Conservation (phyloP, 2,329 filamentous ascomycete genomes). For the Catunica adiposa region DNA sequence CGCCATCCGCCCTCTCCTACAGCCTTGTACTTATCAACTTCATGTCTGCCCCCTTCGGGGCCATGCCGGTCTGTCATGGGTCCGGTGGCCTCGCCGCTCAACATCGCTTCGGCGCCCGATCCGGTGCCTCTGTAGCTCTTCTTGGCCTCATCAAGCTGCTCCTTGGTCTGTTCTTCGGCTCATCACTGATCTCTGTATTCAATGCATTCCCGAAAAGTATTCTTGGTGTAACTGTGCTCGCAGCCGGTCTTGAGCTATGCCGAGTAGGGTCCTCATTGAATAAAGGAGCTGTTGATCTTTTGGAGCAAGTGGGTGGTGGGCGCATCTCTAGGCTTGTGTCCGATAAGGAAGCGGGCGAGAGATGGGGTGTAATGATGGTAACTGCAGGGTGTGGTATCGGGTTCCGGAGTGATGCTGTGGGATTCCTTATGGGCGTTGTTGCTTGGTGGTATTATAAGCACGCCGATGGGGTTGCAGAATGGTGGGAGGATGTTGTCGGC, state of each 20-base stretch:
- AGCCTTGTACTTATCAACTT: slow-evolving; percentile 78
- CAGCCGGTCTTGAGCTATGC: slow-evolving; percentile 72
- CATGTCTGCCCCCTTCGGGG: slow-evolving; percentile 74
- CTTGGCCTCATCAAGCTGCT: slow-evolving; percentile 61
- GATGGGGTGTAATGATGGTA: slow-evolving; percentile 82
- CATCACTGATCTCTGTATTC: slow-evolving; percentile 55
- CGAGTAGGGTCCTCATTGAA: slow-evolving; percentile 75
- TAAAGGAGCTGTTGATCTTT: slow-evolving; percentile 43
- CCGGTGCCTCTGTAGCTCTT: slow-evolving; percentile 66
- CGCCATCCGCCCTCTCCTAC: slow-evolving; percentile 59
- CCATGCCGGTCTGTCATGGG: slow-evolving; percentile 91
- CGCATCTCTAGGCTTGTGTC: slow-evolving; percentile 30
- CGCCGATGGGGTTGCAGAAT: slow-evolving; percentile 27
- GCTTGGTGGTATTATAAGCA: slow-evolving; percentile 55
- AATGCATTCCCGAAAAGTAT: slow-evolving; percentile 57
- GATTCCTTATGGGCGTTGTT: slow-evolving; percentile 65
- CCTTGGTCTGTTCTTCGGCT: slow-evolving; percentile 59
- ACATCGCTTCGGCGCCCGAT: slow-evolving; percentile 78
- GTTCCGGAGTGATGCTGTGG: slow-evolving; percentile 79
- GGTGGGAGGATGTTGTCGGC: slow-evolving; percentile 19
- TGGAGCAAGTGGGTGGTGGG: slow-evolving; percentile 17
- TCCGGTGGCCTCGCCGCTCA: slow-evolving; percentile 83
- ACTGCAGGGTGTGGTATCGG: slow-evolving; percentile 69
- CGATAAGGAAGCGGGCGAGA: slow-evolving; percentile 52
- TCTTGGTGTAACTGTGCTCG: slow-evolving; percentile 76